Conservation (phyloP, 257 asterid genomes). For the Solanum etuberosum region DNA sequence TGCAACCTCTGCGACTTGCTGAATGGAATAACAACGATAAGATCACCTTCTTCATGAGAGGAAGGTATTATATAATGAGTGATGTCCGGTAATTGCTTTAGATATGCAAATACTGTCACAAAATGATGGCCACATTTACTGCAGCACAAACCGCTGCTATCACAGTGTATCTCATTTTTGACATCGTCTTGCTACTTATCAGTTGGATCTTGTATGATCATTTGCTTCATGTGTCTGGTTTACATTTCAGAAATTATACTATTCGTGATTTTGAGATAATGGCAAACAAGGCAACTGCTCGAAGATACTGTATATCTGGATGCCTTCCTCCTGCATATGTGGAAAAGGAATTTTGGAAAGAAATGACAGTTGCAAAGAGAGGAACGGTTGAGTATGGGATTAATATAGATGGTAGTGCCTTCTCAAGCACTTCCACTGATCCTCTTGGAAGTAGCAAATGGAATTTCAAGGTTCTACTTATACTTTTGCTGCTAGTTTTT, state of each 20-base stretch:
- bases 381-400: constrained; percentile 27
- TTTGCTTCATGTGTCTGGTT: background rate
- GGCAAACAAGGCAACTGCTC: constrained; percentile 25
- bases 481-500: background rate
- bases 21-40: constrained; percentile 20
- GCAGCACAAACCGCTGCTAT: background rate
- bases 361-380: constrained; percentile 14
- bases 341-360: constrained; percentile 36
- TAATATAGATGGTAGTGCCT: constrained; percentile 37
- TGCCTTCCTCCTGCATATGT: constrained; percentile 20
- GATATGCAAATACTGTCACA: background rate
- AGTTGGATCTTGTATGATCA: background rate
- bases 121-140: background rate
- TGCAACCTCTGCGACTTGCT: constrained; percentile 31
- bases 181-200: background rate
- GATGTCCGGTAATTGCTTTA: background rate
- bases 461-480: constrained; percentile 25
- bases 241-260: constrained; percentile 11
- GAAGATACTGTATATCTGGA: constrained; percentile 20
- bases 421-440: constrained; percentile 21
- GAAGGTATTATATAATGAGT: constrained; percentile 9
- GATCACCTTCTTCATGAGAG: constrained; percentile 14
- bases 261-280: constrained; percentile 30
- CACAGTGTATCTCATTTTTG: background rate
- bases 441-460: constrained; percentile 30